phyloP scores from a whole-genome alignment of 2,329 filamentous ascomycete genomes.

The Fusarium nematophilum region DNA sequence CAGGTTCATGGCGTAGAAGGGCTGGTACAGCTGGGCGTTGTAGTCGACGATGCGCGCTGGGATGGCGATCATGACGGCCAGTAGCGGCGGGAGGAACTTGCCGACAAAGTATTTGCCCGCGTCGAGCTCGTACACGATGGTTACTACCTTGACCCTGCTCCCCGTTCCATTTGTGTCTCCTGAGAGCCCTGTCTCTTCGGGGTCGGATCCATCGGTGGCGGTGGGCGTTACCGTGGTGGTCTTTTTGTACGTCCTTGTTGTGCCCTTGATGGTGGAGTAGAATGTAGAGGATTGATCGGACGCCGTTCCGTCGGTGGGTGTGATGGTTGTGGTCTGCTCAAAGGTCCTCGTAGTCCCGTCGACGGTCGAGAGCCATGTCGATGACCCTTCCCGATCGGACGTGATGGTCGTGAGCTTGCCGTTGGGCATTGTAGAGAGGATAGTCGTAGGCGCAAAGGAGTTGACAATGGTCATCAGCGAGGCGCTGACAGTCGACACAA shows the following conservation, averaged over 20 bases:
- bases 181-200: background rate
- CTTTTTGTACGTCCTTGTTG: constrained; percentile 32
- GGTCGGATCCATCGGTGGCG: constrained; percentile 5
- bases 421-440: constrained; percentile 15
- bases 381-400: constrained; percentile 9
- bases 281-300: constrained; percentile 36
- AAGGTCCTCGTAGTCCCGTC: constrained; percentile 20
- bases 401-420: constrained; percentile 11
- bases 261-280: constrained; percentile 32
- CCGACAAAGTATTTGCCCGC: constrained; percentile 52
- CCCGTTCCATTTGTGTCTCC: constrained; percentile 9
- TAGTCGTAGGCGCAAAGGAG: constrained; percentile 28
- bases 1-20: constrained; percentile 57
- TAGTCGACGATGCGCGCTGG: constrained; percentile 57
- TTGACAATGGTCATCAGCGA: constrained; percentile 27
- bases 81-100: constrained; percentile 56
- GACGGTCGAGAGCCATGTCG: no score
- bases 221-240: constrained; percentile 31
- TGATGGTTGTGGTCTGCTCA: constrained; percentile 32
- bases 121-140: constrained; percentile 33
- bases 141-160: constrained; percentile 16
- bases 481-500: constrained; percentile 25
- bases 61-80: constrained; percentile 54
- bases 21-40: constrained; percentile 57
- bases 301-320: constrained; percentile 26